phyloP scores from a whole-genome alignment of 2,329 filamentous ascomycete genomes.

The Paecilomyces sp. region DNA sequence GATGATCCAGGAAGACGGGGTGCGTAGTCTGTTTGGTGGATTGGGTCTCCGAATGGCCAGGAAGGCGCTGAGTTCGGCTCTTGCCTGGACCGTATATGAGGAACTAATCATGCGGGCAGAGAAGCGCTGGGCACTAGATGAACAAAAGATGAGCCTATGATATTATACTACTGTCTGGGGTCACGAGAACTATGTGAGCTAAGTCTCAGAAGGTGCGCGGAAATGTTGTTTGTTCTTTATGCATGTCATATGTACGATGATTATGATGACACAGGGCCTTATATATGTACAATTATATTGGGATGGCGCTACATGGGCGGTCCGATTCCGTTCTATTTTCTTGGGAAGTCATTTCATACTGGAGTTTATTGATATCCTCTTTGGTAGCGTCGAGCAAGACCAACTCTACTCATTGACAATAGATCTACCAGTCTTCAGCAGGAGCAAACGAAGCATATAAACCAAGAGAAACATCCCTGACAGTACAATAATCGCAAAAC shows the following conservation, averaged over 20 bases:
- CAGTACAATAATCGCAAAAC: neutral
- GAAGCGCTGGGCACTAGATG: constrained; percentile 28
- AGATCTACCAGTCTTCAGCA: neutral
- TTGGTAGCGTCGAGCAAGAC: neutral
- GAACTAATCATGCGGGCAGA: constrained; percentile 74
- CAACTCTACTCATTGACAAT: neutral
- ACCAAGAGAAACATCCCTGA: neutral
- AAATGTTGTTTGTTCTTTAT: neutral
- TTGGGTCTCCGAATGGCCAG: constrained; percentile 78
- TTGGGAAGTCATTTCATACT: neutral
- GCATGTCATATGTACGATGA: neutral
- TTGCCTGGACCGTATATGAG: constrained; percentile 97
- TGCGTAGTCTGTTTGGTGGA: constrained; percentile 76
- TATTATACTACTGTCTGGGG: too few relatives aligned
- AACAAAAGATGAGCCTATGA: constrained; percentile 12
- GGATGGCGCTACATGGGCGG: neutral
- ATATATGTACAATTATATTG: constrained; percentile 12
- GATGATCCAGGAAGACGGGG: constrained; percentile 77
- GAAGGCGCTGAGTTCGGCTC: constrained; percentile 87
- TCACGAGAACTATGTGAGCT: neutral
- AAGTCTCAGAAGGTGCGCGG: neutral
- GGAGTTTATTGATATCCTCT: neutral
- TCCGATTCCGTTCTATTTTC: neutral
- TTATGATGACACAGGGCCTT: neutral
- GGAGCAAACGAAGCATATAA: neutral